Conservation (phyloP, 2,329 filamentous ascomycete genomes). For the Macrophomina pseudophaseolina region DNA sequence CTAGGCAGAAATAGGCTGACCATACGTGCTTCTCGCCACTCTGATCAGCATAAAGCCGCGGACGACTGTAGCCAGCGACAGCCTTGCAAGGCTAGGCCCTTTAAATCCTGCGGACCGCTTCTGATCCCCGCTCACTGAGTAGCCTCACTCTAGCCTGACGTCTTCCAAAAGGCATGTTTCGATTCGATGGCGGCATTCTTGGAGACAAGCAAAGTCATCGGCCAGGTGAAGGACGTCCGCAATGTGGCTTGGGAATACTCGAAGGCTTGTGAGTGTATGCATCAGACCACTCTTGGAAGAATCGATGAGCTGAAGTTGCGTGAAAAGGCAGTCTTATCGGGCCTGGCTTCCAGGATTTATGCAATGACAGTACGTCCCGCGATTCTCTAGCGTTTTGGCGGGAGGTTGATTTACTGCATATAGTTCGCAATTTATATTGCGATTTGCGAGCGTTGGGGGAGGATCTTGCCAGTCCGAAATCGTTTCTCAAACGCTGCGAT, state of each 20-base stretch:
- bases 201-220: conserved; percentile 1
- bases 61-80: conserved; percentile 1
- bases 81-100: conserved; percentile 16
- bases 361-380: background rate
- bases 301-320: background rate
- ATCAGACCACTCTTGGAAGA: background rate
- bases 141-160: conserved; percentile 10
- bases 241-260: conserved; percentile 6
- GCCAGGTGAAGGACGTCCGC: background rate
- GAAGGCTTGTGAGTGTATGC: conserved; percentile 1
- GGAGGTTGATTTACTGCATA: background rate
- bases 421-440: background rate
- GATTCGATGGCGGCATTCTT: conserved; percentile 11
- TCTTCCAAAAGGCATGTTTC: background rate
- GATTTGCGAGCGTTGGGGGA: background rate
- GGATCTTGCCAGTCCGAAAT: background rate
- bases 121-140: conserved; percentile 8
- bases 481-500: conserved; percentile 9
- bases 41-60: conserved; percentile 14
- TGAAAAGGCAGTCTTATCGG: background rate
- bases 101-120: background rate
- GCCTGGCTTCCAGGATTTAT: background rate
- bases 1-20: background rate
- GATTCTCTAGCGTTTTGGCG: background rate
- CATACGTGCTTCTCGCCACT: conserved; percentile 1